phyloP scores from a whole-genome alignment of 179 eudicot genomes.

The Spinacia oleracea region DNA sequence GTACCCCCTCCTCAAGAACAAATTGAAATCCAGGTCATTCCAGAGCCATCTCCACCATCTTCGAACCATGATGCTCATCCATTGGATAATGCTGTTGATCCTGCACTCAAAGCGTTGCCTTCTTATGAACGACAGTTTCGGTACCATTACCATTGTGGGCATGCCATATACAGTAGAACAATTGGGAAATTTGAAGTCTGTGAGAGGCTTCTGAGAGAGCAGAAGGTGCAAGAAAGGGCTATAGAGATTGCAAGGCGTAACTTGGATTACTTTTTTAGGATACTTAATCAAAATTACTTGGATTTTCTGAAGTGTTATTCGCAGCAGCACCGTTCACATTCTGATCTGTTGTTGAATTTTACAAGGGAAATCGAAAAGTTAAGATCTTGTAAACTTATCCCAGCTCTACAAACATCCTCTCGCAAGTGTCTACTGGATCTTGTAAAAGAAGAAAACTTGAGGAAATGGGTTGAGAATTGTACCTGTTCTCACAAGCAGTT shows the following conservation, averaged over 20 bases:
- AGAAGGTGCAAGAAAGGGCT: conserved; percentile 89
- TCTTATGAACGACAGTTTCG: conserved; percentile 93
- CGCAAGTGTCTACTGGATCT: conserved; percentile 85
- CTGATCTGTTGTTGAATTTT: conserved; percentile 63
- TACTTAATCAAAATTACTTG: conserved; percentile 66
- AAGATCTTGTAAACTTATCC: conserved; percentile 65
- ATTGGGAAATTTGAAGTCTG: conserved; percentile 47
- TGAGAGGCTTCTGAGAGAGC: conserved; percentile 70
- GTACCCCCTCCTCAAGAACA: conserved; percentile 63
- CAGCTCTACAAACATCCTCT: conserved; percentile 60
- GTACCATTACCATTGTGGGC: conserved; percentile 80
- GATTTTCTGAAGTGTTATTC: conserved; percentile 77
- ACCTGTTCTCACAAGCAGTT: conserved; percentile 80
- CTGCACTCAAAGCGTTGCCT: conserved; percentile 89
- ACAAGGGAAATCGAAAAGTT: conserved; percentile 74
- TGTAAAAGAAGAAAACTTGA: conserved; percentile 83
- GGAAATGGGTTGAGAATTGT: conserved; percentile 70
- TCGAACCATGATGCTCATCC: conserved; percentile 66
- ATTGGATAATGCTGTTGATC: conserved; percentile 82
- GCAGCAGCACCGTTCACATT: conserved; percentile 69
- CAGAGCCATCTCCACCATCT: conserved; percentile 55
- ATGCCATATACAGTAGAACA: conserved; percentile 66
- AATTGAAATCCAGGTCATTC: conserved; percentile 47
- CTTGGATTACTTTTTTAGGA: conserved; percentile 70
- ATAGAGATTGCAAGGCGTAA: conserved; percentile 89